Evolutionary conservation across 2,329 filamentous ascomycete species (phyloP), one percentile per base, ranked within the genome.

Genomic region (Diplodia scrobiculata): DNA sequence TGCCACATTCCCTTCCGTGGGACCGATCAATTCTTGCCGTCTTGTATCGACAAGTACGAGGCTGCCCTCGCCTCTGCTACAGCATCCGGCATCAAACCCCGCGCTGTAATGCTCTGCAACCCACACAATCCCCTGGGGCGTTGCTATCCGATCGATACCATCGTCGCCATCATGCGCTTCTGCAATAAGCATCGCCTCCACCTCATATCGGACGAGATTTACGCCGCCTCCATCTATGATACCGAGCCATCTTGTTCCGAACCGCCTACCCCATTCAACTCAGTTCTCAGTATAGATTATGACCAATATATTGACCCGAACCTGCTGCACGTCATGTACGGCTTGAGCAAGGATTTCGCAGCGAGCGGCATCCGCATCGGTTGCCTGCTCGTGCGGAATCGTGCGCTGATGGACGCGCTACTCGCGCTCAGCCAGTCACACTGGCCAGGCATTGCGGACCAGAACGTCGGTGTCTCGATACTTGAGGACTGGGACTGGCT

Each of bases 91-190:
- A 71, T 76, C 5, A 74, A 68, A 1, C 71, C 83, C 27, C 73
- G 74, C 25, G 80, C 78, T 1, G 54, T 84, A 13, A 67, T 83
- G 63, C 68, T 83, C 29, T 77, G 74, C 17, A 79, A 81, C 65
- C 78, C 79, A 17, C 77, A 82, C 69, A 82, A 82, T 67, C 80
- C 80, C n/a, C 70, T 79, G 10, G 72, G 70, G 10, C 66, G 69
- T 55, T 71, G 72, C 68, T 78, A 78, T 66, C 64, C 75, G 0
- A 7, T 13, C 25, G 48, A 55, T 0, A 70, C 71, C 0, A 27
- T 78, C 0, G 68, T 70, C 7, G 72, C 45, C 5, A 66, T 72
- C 21, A 65, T 76, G 63, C 41, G 67, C 19, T 72, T 78, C 21
- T 77, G 75, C 68, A 47, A 72, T 2, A 72, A 69, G 45, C 58